These are phyloP conservation scores for Claviceps pazoutovae DNA, from an alignment of 2,329 filamentous ascomycete species.

Conservation along the genomic window DNA sequence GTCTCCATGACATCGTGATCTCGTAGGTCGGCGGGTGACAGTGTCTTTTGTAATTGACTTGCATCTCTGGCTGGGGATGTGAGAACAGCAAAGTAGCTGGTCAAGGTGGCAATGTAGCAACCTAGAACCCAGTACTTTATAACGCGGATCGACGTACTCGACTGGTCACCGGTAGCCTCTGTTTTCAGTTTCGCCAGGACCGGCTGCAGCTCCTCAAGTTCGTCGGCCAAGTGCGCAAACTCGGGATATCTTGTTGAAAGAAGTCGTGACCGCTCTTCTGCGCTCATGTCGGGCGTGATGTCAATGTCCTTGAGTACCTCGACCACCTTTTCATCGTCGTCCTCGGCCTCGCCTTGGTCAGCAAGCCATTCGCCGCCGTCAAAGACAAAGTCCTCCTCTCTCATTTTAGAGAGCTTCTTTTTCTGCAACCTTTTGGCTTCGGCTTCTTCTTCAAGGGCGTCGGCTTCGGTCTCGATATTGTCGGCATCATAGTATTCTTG, in stretches of 20 bases:
- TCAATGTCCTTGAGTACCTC: constrained; percentile 77
- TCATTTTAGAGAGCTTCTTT: constrained; percentile 81
- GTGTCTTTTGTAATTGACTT: constrained; percentile 37
- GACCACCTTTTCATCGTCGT: constrained; percentile 52
- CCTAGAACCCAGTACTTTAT: constrained; percentile 70
- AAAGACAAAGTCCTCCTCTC: constrained; percentile 83
- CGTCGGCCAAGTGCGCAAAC: constrained; percentile 72
- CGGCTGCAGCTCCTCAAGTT: constrained; percentile 61
- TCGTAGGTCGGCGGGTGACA: constrained; percentile 66
- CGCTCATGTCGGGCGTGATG: constrained; percentile 64
- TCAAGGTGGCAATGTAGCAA: constrained; percentile 73
- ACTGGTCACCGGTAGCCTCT: constrained; percentile 35
- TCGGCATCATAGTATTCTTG: constrained; percentile 92
- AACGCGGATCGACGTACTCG: constrained; percentile 40
- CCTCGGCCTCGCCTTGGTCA: constrained; percentile 34
- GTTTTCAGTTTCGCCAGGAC: constrained; percentile 44
- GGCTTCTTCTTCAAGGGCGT: constrained; percentile 77
- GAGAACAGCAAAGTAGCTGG: constrained; percentile 91
- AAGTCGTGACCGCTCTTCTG: constrained; percentile 61
- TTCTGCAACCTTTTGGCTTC: constrained; percentile 81
- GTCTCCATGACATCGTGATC: constrained; percentile 87
- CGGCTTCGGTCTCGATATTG: constrained; percentile 46
- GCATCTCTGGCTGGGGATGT: constrained; percentile 59
- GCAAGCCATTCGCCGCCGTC: constrained; percentile 78
- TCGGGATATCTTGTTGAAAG: constrained; percentile 78